Percentiles rank a stretch among this genome's conserved stretches.
Conservation (phyloP, 2,329 filamentous ascomycete genomes). For the Trichoderma sp. region DNA sequence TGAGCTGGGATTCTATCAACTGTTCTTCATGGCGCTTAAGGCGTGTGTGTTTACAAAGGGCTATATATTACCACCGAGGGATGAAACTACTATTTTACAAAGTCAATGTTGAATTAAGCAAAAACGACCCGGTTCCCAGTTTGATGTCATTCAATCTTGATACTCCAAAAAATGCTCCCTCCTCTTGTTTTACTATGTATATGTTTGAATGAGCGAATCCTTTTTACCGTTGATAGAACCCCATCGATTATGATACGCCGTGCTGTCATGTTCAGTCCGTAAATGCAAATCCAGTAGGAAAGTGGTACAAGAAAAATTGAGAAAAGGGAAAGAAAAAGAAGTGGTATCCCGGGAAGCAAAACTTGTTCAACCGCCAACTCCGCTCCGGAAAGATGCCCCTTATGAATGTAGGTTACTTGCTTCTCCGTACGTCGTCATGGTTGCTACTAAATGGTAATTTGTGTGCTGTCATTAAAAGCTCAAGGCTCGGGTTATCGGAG, state of each 20-base stretch:
- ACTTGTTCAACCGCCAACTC: background rate
- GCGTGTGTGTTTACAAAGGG: background rate
- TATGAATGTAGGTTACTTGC: background rate
- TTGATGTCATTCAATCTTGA: background rate
- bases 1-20: conserved; percentile 15
- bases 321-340: background rate
- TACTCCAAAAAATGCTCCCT: background rate
- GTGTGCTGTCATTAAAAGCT: background rate
- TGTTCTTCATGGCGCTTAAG: conserved; percentile 6
- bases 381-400: background rate
- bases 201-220: background rate
- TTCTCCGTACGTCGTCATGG: conserved; percentile 1
- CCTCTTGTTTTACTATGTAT: background rate
- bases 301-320: background rate
- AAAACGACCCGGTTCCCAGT: background rate
- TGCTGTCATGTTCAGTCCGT: background rate
- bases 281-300: background rate
- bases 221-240: background rate
- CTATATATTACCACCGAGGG: conserved; percentile 3
- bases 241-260: conserved; percentile 11
- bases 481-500: background rate
- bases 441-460: background rate
- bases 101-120: background rate
- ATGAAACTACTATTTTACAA: conserved; percentile 16
- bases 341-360: conserved; percentile 4